Percentiles rank a stretch among this genome's conserved stretches.
These are phyloP conservation scores for Wallacemonas rigidus DNA, from an alignment of 208 protist genomes.

Conservation along the genomic window DNA sequence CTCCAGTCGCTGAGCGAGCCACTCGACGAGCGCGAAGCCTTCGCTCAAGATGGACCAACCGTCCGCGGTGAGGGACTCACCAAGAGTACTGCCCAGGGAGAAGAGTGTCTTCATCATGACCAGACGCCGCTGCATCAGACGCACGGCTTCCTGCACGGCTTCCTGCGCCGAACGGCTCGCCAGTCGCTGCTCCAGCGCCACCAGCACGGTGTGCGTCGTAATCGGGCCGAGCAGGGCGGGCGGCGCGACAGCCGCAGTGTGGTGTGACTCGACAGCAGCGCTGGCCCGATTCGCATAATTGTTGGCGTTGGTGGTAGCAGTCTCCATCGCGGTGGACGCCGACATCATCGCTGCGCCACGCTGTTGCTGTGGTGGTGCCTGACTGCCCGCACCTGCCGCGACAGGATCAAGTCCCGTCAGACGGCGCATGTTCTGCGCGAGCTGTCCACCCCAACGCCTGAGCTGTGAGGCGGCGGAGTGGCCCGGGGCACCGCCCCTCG, in stretches of 20 bases:
- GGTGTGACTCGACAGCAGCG: not conserved
- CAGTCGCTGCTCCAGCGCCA: conserved; percentile 6
- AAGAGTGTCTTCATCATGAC: conserved; percentile 61
- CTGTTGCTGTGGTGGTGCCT: not conserved
- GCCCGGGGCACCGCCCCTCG: no score
- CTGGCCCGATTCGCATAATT: not conserved
- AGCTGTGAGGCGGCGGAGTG: conserved; percentile 14
- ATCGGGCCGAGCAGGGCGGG: not conserved
- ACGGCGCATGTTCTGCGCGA: conserved; percentile 13
- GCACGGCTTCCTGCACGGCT: conserved; percentile 18
- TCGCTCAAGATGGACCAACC: conserved; percentile 52
- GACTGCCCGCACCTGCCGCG: not conserved
- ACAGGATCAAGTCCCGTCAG: not conserved
- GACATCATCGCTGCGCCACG: not conserved
- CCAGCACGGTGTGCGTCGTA: conserved; percentile 1
- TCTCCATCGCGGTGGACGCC: not conserved
- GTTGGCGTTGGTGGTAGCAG: not conserved
- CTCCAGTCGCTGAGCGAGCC: conserved; percentile 41
- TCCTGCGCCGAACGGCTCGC: conserved; percentile 11
- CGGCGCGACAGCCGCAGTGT: not conserved
- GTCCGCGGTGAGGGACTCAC: conserved; percentile 31
- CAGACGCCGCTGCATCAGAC: conserved; percentile 52
- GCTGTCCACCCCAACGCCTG: conserved; percentile 12
- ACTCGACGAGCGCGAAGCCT: conserved; percentile 48
- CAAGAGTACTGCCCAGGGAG: conserved; percentile 54